Evolutionary conservation across 495 filamentous ascomycete genomes (phyloP), one percentile per base, ranked within the genome.

Genomic region (Cladorrhinum samala): DNA sequence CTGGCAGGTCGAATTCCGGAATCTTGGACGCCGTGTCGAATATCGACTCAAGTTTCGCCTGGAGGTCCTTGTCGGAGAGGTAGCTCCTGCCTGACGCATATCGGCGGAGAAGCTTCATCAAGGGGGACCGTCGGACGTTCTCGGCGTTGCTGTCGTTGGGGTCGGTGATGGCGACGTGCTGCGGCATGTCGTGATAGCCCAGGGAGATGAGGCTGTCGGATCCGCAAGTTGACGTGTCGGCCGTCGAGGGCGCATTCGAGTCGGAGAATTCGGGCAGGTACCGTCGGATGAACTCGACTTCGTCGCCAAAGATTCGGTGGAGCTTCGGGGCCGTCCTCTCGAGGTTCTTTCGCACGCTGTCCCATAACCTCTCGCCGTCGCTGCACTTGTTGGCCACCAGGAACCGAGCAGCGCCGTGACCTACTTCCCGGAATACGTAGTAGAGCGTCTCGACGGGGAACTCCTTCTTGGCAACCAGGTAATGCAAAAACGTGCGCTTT

Each of bases 281-380:
- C 18, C 65, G 63, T 9, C 65, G 60, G 55, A 64, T 58, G 24
- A 68, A 66, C 56, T 68, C 65, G 21, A 45, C 45, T 43, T 68
- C 65, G 53, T 68, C 65, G 46, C 65, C 65, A 27, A 68, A 68
- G 21, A 68, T 61, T 44, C 65, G 60, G 47, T 62, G 61, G n/a
- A 68, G 60, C 46, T 68, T 68, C 1, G 57, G 58, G 8, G 63
- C 58, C 6, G 55, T 43, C 42, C 52, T 47, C 13, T 56, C 53
- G 16, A 68, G 58, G 47, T 68, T 68, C 33, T 57, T 50, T 40
- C 65, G 55, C 46, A 68, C 51, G 53, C 65, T 63, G 52, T 66
- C 57, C 55, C 61, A 68, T 16, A 68, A 24, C 46, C 65, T 54
- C 25, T 68, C 63, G 16, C 56, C 61, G 19, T 56, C 46, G 7